Evolutionary conservation across 1,284 basidiomycete species (phyloP).

Genomic region (Phaffia rhodozyma): DNA sequence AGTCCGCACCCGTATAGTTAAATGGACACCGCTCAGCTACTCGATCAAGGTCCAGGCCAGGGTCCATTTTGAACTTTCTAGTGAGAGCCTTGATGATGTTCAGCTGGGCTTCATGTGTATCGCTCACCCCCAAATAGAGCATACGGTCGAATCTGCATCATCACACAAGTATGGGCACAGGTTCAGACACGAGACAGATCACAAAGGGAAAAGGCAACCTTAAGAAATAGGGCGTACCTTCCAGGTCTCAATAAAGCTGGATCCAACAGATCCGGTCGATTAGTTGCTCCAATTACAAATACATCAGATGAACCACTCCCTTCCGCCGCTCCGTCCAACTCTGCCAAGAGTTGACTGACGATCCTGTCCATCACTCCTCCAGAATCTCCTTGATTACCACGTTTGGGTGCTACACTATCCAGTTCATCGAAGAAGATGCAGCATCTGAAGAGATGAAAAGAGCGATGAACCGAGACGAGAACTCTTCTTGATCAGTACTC

Average conservation of each 20-base stretch:
- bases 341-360: conserved; percentile 87
- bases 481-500: neutral
- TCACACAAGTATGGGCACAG: neutral
- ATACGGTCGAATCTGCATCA: conserved; percentile 78
- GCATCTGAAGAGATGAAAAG: conserved; percentile 36
- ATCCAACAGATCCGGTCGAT: conserved; percentile 89
- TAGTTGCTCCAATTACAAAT: conserved; percentile 96
- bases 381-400: conserved; percentile 88
- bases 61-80: conserved; percentile 75
- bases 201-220: neutral
- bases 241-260: conserved; percentile 86
- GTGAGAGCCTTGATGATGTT: conserved; percentile 85
- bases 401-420: conserved; percentile 88
- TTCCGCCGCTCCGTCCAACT: conserved; percentile 80
- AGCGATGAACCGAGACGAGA: conserved; percentile 21
- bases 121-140: conserved; percentile 89
- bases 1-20: conserved; percentile 93
- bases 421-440: conserved; percentile 98
- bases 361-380: conserved; percentile 97
- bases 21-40: conserved; percentile 74
- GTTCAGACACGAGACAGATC: neutral
- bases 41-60: conserved; percentile 50
- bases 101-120: conserved; percentile 72
- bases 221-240: conserved; percentile 40
- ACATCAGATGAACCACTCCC: conserved; percentile 54